Evolutionary conservation across 768 basidiomycete species (phyloP).

Genomic region (Suillus subluteus): DNA sequence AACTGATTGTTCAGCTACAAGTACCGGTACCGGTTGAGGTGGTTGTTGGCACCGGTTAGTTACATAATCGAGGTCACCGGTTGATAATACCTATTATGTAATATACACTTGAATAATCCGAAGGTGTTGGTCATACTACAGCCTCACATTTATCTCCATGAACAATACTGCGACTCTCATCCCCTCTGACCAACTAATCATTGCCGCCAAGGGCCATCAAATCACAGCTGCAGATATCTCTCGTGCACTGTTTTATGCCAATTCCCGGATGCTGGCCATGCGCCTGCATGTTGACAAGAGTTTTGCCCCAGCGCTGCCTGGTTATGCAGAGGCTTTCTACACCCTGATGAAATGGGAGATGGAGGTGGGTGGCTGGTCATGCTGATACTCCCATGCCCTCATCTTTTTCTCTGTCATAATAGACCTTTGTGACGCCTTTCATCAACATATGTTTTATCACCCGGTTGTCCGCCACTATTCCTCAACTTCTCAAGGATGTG

Average conservation of each 20-base stretch:
- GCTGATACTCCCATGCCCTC: neutral
- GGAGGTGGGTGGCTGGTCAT: neutral
- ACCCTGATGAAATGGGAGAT: neutral
- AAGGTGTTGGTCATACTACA: no score
- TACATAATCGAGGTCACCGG: no score
- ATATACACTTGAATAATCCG: no score
- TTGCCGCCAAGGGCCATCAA: neutral
- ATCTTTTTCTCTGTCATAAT: neutral
- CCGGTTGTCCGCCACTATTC: neutral
- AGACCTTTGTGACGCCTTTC: neutral
- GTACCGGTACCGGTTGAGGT: no score
- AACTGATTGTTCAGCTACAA: neutral
- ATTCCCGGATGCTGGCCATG: neutral
- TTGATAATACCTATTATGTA: no score
- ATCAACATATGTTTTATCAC: neutral
- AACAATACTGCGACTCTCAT: no score
- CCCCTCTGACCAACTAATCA: no score
- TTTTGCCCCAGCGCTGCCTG: neutral
- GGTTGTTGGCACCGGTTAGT: no score
- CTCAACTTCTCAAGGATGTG: neutral
- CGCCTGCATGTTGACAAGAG: neutral
- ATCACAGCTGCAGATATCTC: conserved; percentile 2
- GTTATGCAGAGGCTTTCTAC: neutral
- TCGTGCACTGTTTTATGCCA: neutral
- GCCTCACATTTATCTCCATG: no score